Base-by-base conservation (phyloP, 176 grass and related monocot species). In the Phoenix roebelenii region DNA sequence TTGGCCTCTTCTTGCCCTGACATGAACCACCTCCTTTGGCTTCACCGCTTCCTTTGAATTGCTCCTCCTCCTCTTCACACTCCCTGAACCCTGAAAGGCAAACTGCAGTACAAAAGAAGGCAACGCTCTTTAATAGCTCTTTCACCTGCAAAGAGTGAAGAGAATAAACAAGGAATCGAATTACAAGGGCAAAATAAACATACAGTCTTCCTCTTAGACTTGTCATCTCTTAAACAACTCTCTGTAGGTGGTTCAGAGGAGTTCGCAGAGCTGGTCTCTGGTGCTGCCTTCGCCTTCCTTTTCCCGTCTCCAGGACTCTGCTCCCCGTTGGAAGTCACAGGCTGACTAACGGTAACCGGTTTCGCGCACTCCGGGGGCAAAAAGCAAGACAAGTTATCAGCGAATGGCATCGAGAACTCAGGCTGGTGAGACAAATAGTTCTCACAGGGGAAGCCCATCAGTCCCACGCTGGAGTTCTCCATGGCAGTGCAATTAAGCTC, bases 1-100 rank as follows among this genome's bases (percentile, higher is more conserved):
- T 28, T 71, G 56, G 7, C 68, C 68, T 71, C 68, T 71, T 59
- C 39, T 71, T 28, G 68, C 68, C 22, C 68, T 71, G 16, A 60
- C 56, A 59, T 71, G 68, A 51, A 71, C 56, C 56, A 71, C 55
- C 39, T 71, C 55, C 39, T 51, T 59, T 15, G 55, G 23, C 28
- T 69, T 69, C 66, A 24, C 54, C 53, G 4, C 26, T 49, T 69
- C 29, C 29, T 58, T 71, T 51, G 68, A 52, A 15, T 49, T 15
- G 6, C 55, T 18, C 16, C 7, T 70, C 18, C 55, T 4, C 49
- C 15, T 58, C 67, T 25, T 58, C 15, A 6, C 55, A 12, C 6
- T 15, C 22, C 16, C 39, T 29, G 48, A 51, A 48, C 44, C 24
- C 56, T 71, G 68, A 52, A 71, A 28, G 32, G 18, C 2, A 24